phyloP scores from a whole-genome alignment of 108 stramenopile genomes.

The Cylindrotheca fusiformis region DNA sequence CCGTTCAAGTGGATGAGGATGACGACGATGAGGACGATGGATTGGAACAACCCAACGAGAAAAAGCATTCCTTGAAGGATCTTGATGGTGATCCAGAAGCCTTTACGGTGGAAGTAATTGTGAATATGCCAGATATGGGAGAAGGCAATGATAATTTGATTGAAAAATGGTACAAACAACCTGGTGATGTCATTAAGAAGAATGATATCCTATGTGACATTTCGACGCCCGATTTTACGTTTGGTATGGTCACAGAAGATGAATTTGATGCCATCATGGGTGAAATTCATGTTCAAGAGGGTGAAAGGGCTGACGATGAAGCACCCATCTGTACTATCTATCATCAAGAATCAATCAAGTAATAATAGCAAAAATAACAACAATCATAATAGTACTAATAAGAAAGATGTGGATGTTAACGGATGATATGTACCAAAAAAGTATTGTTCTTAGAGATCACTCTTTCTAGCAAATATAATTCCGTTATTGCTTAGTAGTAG shows the following conservation, averaged over 20 bases:
- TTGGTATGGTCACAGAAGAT: slow-evolving; percentile 57
- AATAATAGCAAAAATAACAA: too few relatives aligned
- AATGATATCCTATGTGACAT: slow-evolving; percentile 55
- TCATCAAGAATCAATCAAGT: too few relatives aligned
- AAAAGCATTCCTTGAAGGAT: not conserved
- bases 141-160: not conserved
- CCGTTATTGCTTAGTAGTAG: too few relatives aligned
- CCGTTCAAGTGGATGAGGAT: too few relatives aligned
- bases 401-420: too few relatives aligned
- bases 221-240: slow-evolving; percentile 46
- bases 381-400: too few relatives aligned
- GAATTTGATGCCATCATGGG: slow-evolving; percentile 43
- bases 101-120: slow-evolving; percentile 24
- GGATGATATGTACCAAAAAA: too few relatives aligned
- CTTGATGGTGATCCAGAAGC: slow-evolving; percentile 4
- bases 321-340: slow-evolving; percentile 32
- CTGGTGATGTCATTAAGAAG: slow-evolving; percentile 34
- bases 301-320: slow-evolving; percentile 11
- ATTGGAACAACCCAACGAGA: not conserved
- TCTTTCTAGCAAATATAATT: too few relatives aligned
- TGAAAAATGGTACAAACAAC: slow-evolving; percentile 46
- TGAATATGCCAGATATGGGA: slow-evolving; percentile 33
- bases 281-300: slow-evolving; percentile 34
- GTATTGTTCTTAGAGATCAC: too few relatives aligned
- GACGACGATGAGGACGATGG: not conserved